Conservation (phyloP, 1,284 basidiomycete species). For the Cryptococcus deneoformans region DNA sequence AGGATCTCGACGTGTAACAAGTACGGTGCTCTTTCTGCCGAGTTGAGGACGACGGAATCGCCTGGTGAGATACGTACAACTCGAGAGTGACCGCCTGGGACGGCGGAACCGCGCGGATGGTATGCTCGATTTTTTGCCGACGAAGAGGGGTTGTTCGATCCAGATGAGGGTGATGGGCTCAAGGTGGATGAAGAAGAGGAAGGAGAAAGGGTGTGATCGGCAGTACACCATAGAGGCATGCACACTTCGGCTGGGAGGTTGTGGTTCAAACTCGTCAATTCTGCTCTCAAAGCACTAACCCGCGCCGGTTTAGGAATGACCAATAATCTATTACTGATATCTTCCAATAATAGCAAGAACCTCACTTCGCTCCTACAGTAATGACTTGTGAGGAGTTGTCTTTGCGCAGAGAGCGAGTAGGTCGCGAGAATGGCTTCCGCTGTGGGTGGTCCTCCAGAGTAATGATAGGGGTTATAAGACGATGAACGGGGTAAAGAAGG, state of each 20-base stretch:
- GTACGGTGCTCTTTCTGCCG: constrained; percentile 88
- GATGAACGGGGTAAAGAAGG: no score
- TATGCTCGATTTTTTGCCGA: constrained; percentile 49
- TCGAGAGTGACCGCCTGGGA: constrained; percentile 68
- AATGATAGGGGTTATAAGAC: constrained; percentile 51
- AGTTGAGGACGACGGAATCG: constrained; percentile 97
- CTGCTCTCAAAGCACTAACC: constrained; percentile 90
- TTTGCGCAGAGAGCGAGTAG: constrained; percentile 61
- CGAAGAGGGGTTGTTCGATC: constrained; percentile 54
- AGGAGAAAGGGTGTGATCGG: constrained; percentile 49
- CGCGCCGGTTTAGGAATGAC: constrained; percentile 92
- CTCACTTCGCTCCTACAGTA: constrained; percentile 92
- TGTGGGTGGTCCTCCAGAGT: constrained; percentile 48
- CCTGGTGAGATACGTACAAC: constrained; percentile 93
- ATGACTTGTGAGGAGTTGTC: constrained; percentile 73
- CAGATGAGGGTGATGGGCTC: background rate
- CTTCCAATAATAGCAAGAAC: constrained; percentile 85
- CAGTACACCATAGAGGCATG: constrained; percentile 93
- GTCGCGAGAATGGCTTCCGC: constrained; percentile 51
- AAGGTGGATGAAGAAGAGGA: background rate
- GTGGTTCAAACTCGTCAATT: constrained; percentile 93
- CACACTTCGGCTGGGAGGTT: constrained; percentile 94
- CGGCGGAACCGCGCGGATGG: no score
- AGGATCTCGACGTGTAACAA: constrained; percentile 91
- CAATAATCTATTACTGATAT: constrained; percentile 87